Conservation (phyloP, 1,139 yeast species). For the Eremothecium cymbalariae region DNA sequence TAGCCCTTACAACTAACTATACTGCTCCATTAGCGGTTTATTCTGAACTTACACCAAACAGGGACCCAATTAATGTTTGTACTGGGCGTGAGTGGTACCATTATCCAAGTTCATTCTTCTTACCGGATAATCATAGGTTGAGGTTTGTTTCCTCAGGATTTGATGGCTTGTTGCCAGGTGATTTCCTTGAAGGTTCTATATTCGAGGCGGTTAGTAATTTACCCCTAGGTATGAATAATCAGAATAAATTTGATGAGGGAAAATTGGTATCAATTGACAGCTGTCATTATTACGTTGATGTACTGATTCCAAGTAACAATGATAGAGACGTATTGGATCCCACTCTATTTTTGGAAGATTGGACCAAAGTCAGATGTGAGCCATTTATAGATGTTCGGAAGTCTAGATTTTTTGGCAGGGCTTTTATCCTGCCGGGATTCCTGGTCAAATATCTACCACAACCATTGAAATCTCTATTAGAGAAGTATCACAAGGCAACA, state of each 20-base stretch:
- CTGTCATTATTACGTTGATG: slow-evolving; percentile 58
- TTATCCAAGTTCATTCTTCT: slow-evolving; percentile 78
- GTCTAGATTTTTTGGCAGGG: slow-evolving; percentile 36
- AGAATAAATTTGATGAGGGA: slow-evolving; percentile 50
- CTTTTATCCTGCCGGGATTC: slow-evolving; percentile 33
- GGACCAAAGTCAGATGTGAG: slow-evolving; percentile 32
- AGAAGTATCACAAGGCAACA: slow-evolving; percentile 17
- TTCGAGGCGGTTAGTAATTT: slow-evolving; percentile 31
- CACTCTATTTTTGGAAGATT: slow-evolving; percentile 21
- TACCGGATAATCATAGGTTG: slow-evolving; percentile 53
- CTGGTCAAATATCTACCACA: slow-evolving; percentile 11
- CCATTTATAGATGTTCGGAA: slow-evolving; percentile 33
- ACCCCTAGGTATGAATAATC: slow-evolving; percentile 67
- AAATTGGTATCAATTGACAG: slow-evolving; percentile 39
- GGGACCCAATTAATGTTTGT: slow-evolving; percentile 48
- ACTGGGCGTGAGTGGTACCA: slow-evolving; percentile 94
- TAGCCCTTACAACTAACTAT: slow-evolving; percentile 50
- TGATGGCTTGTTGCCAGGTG: slow-evolving; percentile 83
- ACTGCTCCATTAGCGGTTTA: slow-evolving; percentile 51
- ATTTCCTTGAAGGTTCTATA: slow-evolving; percentile 46
- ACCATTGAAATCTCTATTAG: slow-evolving; percentile 12
- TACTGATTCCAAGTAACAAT: slow-evolving; percentile 23
- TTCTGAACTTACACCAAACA: slow-evolving; percentile 20
- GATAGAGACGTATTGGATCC: slow-evolving; percentile 24
- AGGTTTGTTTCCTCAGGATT: slow-evolving; percentile 70